Evolutionary conservation across 2,329 filamentous ascomycete species (phyloP), one percentile per base, ranked within the genome.

Genomic region (Fusarium redolens): DNA sequence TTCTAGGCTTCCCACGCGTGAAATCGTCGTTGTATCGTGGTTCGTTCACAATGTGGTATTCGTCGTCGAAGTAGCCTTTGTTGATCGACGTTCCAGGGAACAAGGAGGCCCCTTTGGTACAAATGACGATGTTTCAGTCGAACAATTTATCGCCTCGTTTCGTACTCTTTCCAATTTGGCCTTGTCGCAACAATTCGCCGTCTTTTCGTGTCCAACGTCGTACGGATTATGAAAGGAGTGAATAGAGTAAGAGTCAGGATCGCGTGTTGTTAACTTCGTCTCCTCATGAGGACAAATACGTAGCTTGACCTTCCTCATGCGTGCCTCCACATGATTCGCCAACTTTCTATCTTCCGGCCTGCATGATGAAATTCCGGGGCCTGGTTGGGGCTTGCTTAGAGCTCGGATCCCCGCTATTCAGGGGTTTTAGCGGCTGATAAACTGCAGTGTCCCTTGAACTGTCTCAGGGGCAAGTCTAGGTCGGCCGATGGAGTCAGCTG

Each of bases 91-190:
- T 28, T 60, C 48, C 47, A 33, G 55, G 65, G 70, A 59, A 63
- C 66, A 73, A 66, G 65, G 57, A 73, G 61, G 57, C 70, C 66
- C 70, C 70, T 71, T 71, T 73, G 70, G 51, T 45, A 20, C 31
- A 44, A 62, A 57, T 38, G 57, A 28, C 44, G 20, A 45, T 59
- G 62, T 68, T 61, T 64, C 44, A 55, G 44, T 45, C 28, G 41
- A 68, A 28, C 35, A 28, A 22, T 47, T 37, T 43, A 47, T 60
- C 43, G 61, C 33, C 35, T 48, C 41, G 57, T 54, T 35, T 40
- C 38, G 61, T 37, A 35, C 44, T 41, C 55, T 59, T 55, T 59
- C 41, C 28, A 35, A 57, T 47, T 30, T 18, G 20, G 40, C 17
- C 14, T 52, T 56, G 38, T 41, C 25, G 18, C 17, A 65, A 4